Evolutionary conservation across 169 alveolate genomes (phyloP), one percentile per base, ranked within the genome.

Genomic region (Cyclospora cayetanensis): DNA sequence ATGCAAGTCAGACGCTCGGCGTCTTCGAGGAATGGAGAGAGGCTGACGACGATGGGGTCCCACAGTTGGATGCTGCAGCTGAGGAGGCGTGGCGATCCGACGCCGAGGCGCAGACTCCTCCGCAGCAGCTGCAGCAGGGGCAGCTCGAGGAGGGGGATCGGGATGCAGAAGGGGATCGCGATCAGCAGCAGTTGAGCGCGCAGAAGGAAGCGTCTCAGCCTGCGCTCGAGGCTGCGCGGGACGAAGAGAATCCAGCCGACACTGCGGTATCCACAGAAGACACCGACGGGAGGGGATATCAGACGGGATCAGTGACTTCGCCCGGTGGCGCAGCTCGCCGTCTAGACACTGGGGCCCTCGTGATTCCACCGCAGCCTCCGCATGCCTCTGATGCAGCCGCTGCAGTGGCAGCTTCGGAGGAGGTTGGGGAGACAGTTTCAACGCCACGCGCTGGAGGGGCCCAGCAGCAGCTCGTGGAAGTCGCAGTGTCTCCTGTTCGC

Each of bases 101-200:
- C 7, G n/a, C 9, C 70, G 70, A 55, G 70, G 55, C 55, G 55
- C 53, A 29, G 31, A 46, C 31, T 29, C 53, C 20, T 4, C 39
- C 20, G 50, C 84, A 5, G 63, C 84, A 3, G 84, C 84, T 18
- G 60, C 63, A 72, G 84, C 84, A 72, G 60, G 39, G 5, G 50
- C 84, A 39, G 84, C 84, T 39, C 63, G 63, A 72, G 60, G 42
- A 41, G 84, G 50, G 41, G 43, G 50, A 72, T 34, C n/a, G n/a
- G n/a, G n/a, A n/a, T n/a, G n/a, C n/a, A n/a, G n/a, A n/a, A n/a
- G n/a, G n/a, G 25, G 25, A 11, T 18, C 60, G 60, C 25, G 41
- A 37, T 31, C 72, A 77, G 50, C 88, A 77, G 72, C 72, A 46
- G 42, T 43, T 29, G 46, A 37, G 29, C 9, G 70, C 4, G 79